phyloP scores from a whole-genome alignment of 768 basidiomycete species.

The Amanita polypyramis region DNA sequence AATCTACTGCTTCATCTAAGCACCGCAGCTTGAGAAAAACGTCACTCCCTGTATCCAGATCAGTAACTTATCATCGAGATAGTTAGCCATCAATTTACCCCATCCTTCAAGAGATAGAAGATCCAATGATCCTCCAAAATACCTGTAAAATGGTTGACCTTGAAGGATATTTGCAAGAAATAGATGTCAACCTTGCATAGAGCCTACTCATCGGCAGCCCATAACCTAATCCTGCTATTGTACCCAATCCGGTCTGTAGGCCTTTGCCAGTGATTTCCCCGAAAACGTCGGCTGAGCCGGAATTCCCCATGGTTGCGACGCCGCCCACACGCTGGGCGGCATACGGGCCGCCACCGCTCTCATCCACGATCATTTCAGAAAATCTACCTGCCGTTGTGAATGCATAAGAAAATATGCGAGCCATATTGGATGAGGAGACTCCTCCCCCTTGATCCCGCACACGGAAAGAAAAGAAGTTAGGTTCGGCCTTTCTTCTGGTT shows the following conservation, averaged over 20 bases:
- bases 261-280: constrained; percentile 71
- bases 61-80: constrained; percentile 4
- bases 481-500: constrained; percentile 16
- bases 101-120: constrained; percentile 76
- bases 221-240: constrained; percentile 83
- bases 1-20: constrained; percentile 38
- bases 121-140: constrained; percentile 82
- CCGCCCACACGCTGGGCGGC: constrained; percentile 74
- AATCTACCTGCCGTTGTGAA: constrained; percentile 72
- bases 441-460: constrained; percentile 85
- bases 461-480: constrained; percentile 60
- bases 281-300: constrained; percentile 41
- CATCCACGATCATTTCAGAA: constrained; percentile 21
- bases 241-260: constrained; percentile 74
- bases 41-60: constrained; percentile 28
- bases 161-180: constrained; percentile 2
- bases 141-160: constrained; percentile 27
- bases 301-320: constrained; percentile 44
- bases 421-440: constrained; percentile 62
- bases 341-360: constrained; percentile 58
- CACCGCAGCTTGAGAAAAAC: constrained; percentile 40
- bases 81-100: constrained; percentile 37
- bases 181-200: constrained; percentile 44
- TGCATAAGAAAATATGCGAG: constrained; percentile 81
- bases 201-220: constrained; percentile 75